phyloP scores from a whole-genome alignment of 164 flowering plant genomes.

The Vitis amurensis region DNA sequence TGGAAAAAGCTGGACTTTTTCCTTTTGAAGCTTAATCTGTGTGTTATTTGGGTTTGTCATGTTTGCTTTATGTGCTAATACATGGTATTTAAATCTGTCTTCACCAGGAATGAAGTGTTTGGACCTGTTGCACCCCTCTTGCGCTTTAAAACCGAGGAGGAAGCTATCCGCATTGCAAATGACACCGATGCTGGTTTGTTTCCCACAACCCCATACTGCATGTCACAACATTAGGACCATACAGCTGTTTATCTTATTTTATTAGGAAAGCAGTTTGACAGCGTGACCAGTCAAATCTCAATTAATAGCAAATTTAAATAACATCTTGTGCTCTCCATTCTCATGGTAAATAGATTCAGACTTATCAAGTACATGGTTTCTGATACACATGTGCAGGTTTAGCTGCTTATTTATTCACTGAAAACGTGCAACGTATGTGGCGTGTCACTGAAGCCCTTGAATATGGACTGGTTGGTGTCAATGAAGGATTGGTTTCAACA shows the following conservation, averaged over 20 bases:
- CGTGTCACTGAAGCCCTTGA: conserved; percentile 96
- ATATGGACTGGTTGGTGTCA: conserved; percentile 92
- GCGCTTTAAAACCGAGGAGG: conserved; percentile 89
- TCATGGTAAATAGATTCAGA: too few species aligned
- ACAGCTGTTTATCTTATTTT: not conserved
- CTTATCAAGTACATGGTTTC: too few species aligned
- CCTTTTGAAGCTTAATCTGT: too few species aligned
- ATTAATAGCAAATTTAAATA: too few species aligned
- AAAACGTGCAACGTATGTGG: conserved; percentile 81
- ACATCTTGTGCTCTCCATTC: too few species aligned
- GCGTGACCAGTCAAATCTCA: not conserved
- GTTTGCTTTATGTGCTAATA: not conserved
- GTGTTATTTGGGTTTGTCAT: not conserved
- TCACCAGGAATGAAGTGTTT: conserved; percentile 83
- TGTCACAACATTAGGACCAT: not conserved
- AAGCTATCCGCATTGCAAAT: conserved; percentile 83
- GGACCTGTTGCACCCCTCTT: conserved; percentile 96
- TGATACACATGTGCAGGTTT: conserved; percentile 50
- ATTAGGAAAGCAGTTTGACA: conserved; percentile 4
- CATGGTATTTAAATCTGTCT: not conserved
- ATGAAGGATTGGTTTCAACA: conserved; percentile 94
- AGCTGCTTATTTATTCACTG: conserved; percentile 88
- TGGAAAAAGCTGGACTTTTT: too few species aligned
- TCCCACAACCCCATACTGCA: too few species aligned
- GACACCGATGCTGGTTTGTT: conserved; percentile 85